Evolutionary conservation across 2,329 filamentous ascomycete species (phyloP), one percentile per base, ranked within the genome.

Genomic region (Fusarium camptoceras): DNA sequence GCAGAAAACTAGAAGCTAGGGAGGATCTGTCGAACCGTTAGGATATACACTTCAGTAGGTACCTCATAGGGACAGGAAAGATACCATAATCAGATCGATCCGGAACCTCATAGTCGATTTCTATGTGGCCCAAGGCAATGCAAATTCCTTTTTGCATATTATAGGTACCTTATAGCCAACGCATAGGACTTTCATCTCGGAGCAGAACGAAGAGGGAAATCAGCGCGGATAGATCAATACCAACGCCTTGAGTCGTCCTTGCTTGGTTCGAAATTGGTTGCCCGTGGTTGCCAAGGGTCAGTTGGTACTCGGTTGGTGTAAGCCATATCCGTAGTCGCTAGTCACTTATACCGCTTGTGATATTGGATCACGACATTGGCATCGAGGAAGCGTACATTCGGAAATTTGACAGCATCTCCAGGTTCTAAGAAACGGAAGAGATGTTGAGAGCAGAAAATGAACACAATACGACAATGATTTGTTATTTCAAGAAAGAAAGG

Each of bases 221-320:
- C 24, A 27, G 24, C 8, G 24, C 30, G 30, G 18, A 18, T n/a
- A 22, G 24, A 7, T 24, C 24, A 22, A 25, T 27, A 12, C 15
- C 12, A 20, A 28, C 18, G 24, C 24, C 14, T 34, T 28, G 37
- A 20, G 39, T 28, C 18, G 34, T 20, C 41, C 24, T 51, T 50
- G 44, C 18, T 37, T 25, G 24, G 42, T 59, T 39, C 20, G 34
- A 61, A 30, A 55, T 56, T 49, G 51, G 25, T 53, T 63, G 44
- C 22, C 44, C 24, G 24, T 46, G n/a, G 28, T 59, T 63, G 55
- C 31, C 44, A 31, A 72, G 46, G 50, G 54, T 30, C 43, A 46
- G 22, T 28, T 56, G 47, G 47, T 27, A 27, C 25, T 51, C 41
- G 8, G 34, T 53, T 15, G 10, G 55, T 66, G 30, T 54, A 60